Base-by-base conservation (phyloP, 2,329 filamentous ascomycete genomes). In the Ustulina deusta region DNA sequence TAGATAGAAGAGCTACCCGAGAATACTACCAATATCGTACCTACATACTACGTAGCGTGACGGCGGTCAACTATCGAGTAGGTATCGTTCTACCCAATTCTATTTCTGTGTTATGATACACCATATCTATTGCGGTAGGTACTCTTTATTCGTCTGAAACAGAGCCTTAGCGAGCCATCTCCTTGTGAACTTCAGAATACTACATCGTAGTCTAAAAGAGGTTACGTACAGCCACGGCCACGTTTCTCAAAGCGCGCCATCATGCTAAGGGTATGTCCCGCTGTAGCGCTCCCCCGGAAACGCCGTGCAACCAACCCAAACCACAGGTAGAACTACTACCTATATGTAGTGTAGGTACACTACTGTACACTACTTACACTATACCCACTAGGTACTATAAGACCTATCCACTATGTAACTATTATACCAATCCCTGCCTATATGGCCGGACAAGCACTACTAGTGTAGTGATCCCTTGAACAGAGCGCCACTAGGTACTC, bases 221-320 rank as follows among this genome's bases (percentile, higher is more conserved):
- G 52, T 40, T 29, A 51, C 42, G 40, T 36, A 36, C 36, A 60
- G 40, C 52, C 46, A 54, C 59, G 49, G 65, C 67, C 67, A 69
- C 67, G 67, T 69, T 69, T 61, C 64, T 54, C 60, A 46, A 34
- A 32, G 52, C 59, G 32, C 63, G 48, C 46, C 52, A 65, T 66
- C 58, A 36, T 46, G 32, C 15, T 51, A 51, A 29, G 27, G 20
- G 25, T 36, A 36, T 67, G 65, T 67, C 55, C 59, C 55, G 61
- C 44, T 4, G 40, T 57, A 49, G 55, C 54, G 61, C 22, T 48
- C 48, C 42, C 40, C 20, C 60, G 59, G 59, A 55, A 63, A 63
- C 22, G 64, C 54, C 42, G 65, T 63, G 42, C 61, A n/a, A 67
- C 65, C 61, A 64, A 56, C 55, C 55, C 11, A 58, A 25, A 34